Percentiles rank a stretch among this genome's conserved stretches.
These are phyloP conservation scores for Bigelowiella natans DNA, from an alignment of 78 protist species.

Conservation along the genomic window DNA sequence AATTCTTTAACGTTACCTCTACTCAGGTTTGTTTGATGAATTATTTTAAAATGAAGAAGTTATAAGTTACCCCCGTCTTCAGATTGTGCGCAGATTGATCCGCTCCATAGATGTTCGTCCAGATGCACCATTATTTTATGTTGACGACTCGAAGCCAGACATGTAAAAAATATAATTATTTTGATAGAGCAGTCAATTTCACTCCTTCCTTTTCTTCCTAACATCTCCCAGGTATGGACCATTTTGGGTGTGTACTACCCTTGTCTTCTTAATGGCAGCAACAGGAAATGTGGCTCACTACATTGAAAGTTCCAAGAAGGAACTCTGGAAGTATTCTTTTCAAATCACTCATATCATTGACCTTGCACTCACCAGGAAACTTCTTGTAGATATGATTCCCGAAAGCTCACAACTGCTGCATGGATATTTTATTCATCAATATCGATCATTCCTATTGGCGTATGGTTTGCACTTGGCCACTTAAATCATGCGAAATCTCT, in stretches of 20 bases:
- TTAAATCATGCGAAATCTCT: background rate
- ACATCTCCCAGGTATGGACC: background rate
- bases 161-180: background rate
- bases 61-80: too few relatives aligned
- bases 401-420: background rate
- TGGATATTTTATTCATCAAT: slow-evolving; percentile 2
- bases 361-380: too few relatives aligned
- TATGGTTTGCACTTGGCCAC: background rate
- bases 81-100: background rate
- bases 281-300: background rate
- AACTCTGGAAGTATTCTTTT: too few relatives aligned
- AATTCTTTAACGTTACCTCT: background rate
- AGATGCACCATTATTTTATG: background rate
- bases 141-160: slow-evolving; percentile 2
- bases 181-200: background rate
- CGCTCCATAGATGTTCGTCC: background rate
- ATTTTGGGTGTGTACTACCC: slow-evolving; percentile 18
- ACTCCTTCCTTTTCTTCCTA: background rate
- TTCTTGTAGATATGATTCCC: background rate
- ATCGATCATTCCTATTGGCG: background rate
- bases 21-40: background rate
- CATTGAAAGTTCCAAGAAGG: background rate
- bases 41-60: too few relatives aligned
- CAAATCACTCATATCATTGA: too few relatives aligned
- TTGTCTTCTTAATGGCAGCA: background rate